Conservation (phyloP, 306 rosid species). For the Fragaria iinumae region DNA sequence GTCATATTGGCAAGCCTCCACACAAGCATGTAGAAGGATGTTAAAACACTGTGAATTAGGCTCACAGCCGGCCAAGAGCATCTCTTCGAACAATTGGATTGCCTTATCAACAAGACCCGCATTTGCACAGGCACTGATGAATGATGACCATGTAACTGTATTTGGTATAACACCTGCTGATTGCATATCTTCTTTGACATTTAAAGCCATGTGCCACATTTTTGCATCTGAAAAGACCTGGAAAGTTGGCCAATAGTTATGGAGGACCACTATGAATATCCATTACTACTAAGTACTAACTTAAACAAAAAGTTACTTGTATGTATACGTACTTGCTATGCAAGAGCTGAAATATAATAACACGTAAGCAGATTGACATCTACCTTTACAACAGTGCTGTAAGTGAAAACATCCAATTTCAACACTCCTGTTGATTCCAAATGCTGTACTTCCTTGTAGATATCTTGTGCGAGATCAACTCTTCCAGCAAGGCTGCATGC, state of each 20-base stretch:
- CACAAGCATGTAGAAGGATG: conserved; percentile 89
- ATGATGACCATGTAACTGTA: conserved; percentile 82
- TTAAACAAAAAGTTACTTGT: neutral
- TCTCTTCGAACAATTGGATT: conserved; percentile 83
- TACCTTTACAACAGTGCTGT: conserved; percentile 97
- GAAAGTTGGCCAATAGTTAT: conserved; percentile 35
- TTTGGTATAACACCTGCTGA: conserved; percentile 80
- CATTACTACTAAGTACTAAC: neutral
- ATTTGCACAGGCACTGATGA: conserved; percentile 92
- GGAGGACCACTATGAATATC: conserved; percentile 6
- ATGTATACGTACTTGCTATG: neutral
- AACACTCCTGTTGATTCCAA: conserved; percentile 45
- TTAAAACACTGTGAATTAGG: conserved; percentile 93
- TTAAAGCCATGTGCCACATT: conserved; percentile 83
- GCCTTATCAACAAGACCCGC: conserved; percentile 89
- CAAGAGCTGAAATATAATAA: neutral
- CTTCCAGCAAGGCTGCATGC: conserved; percentile 91
- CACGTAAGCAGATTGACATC: conserved; percentile 5
- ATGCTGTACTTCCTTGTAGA: conserved; percentile 72
- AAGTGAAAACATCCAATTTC: conserved; percentile 90
- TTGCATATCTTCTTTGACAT: conserved; percentile 81
- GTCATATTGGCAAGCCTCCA: conserved; percentile 88
- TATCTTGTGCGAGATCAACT: conserved; percentile 87
- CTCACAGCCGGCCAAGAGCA: conserved; percentile 76
- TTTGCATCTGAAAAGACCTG: conserved; percentile 91